A percentile compares a stretch with the other conserved stretches of the same genome.
phyloP scores from a whole-genome alignment of 1,284 basidiomycete genomes.

The Ceratobasidium sp. region DNA sequence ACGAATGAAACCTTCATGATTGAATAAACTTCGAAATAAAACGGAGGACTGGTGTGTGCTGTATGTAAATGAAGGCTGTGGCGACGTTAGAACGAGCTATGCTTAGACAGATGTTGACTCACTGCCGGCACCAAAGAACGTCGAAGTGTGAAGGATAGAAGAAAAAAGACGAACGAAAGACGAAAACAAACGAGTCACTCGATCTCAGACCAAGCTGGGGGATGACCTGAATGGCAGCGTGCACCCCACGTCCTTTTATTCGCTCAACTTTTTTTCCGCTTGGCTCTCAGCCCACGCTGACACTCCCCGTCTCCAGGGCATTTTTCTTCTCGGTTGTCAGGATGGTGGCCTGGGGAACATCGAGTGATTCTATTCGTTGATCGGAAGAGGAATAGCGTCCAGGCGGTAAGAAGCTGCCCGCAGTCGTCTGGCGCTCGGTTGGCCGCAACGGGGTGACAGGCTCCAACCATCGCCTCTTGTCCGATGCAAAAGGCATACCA shows the following conservation, averaged over 20 bases:
- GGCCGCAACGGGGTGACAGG: not conserved
- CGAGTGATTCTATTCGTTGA: not conserved
- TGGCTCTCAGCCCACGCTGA: not conserved
- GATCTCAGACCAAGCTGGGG: constrained; percentile 33
- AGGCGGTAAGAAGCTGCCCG: constrained; percentile 8
- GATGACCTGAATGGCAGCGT: constrained; percentile 7
- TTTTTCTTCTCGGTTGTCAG: constrained; percentile 5
- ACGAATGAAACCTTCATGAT: constrained; percentile 31
- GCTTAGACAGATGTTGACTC: not conserved
- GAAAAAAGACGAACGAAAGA: constrained; percentile 12
- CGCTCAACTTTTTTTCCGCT: not conserved
- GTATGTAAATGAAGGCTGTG: constrained; percentile 23
- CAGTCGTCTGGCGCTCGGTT: constrained; percentile 2
- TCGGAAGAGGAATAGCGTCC: not conserved
- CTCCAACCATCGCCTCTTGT: not conserved
- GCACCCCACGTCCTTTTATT: not conserved
- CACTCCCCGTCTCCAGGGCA: constrained; percentile 23
- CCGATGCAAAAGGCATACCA: not conserved
- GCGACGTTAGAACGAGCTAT: not conserved
- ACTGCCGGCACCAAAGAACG: constrained; percentile 37
- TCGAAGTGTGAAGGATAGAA: not conserved
- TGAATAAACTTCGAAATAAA: not conserved
- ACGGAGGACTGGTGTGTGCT: not conserved
- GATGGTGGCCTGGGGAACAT: not conserved
- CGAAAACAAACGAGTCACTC: constrained; percentile 18